These are phyloP conservation scores for Amoebophrya sp. DNA, from an alignment of 169 alveolate genomes.

Conservation along the genomic window DNA sequence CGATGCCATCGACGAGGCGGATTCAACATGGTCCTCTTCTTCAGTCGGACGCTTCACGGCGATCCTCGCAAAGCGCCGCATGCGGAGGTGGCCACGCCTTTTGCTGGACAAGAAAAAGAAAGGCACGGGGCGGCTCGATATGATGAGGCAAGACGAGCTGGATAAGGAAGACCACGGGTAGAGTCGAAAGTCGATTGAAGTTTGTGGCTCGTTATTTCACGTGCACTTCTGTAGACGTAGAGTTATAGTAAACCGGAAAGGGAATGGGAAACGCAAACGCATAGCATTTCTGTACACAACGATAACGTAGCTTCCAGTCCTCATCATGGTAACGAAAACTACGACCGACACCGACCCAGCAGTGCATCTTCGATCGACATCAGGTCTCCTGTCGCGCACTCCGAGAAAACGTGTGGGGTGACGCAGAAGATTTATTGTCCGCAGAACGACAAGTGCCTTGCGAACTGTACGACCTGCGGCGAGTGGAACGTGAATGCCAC, in stretches of 20 bases:
- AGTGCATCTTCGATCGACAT: too few species aligned
- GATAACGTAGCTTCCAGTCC: too few species aligned
- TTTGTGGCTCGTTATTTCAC: too few species aligned
- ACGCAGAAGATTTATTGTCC: neutral
- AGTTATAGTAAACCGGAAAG: too few species aligned
- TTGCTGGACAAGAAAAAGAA: slow-evolving; percentile 1
- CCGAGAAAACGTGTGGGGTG: neutral
- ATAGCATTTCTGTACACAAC: too few species aligned
- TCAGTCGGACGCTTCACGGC: slow-evolving; percentile 42
- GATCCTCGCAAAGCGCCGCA: slow-evolving; percentile 25
- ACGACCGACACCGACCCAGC: too few species aligned
- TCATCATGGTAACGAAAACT: too few species aligned
- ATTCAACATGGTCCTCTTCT: slow-evolving; percentile 37
- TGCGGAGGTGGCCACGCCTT: slow-evolving; percentile 12
- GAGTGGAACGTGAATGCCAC: neutral
- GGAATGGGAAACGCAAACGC: too few species aligned
- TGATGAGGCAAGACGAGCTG: neutral
- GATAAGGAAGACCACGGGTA: neutral
- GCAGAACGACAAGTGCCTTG: neutral
- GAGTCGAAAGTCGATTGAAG: too few species aligned
- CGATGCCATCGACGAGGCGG: slow-evolving; percentile 26
- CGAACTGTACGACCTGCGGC: neutral
- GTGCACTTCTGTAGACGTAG: too few species aligned
- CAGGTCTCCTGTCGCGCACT: neutral
- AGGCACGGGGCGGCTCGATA: neutral